A percentile compares a stretch with the other conserved stretches of the same genome.
These are phyloP conservation scores for Colletotrichum phormii DNA, from an alignment of 2,329 filamentous ascomycete genomes.

Conservation along the genomic window DNA sequence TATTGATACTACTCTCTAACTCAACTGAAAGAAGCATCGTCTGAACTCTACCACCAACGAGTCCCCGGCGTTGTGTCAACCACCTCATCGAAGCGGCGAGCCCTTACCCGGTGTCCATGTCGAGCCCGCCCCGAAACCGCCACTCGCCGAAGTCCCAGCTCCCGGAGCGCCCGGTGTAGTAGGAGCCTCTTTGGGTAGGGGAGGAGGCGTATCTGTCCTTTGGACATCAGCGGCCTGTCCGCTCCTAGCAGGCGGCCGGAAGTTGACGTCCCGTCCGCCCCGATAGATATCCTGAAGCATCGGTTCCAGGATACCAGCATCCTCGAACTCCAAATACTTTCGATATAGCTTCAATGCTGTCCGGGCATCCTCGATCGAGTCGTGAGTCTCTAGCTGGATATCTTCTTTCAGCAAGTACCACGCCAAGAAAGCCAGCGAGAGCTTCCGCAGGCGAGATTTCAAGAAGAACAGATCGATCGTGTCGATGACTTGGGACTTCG, in stretches of 20 bases:
- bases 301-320: slow-evolving; percentile 83
- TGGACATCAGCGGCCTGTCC: slow-evolving; percentile 51
- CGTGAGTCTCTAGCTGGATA: slow-evolving; percentile 92
- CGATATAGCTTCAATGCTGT: slow-evolving; percentile 90
- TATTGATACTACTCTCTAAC: background rate
- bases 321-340: slow-evolving; percentile 90
- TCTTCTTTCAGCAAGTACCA: slow-evolving; percentile 93
- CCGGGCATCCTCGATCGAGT: slow-evolving; percentile 93
- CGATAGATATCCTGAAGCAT: slow-evolving; percentile 90
- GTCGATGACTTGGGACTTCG: slow-evolving; percentile 90
- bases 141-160: slow-evolving; percentile 48
- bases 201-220: slow-evolving; percentile 66
- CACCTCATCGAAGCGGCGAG: slow-evolving; percentile 24
- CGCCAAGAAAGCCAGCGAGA: slow-evolving; percentile 90
- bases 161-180: slow-evolving; percentile 55
- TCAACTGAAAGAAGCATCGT: background rate
- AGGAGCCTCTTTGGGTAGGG: slow-evolving; percentile 53
- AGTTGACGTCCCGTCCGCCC: slow-evolving; percentile 59
- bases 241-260: slow-evolving; percentile 62
- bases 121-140: slow-evolving; percentile 51
- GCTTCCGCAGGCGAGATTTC: slow-evolving; percentile 81
- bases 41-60: background rate
- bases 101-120: slow-evolving; percentile 61
- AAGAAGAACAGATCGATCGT: slow-evolving; percentile 94
- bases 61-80: background rate